phyloP scores from a whole-genome alignment of 2,329 filamentous ascomycete genomes.

The Penicillium sp. region DNA sequence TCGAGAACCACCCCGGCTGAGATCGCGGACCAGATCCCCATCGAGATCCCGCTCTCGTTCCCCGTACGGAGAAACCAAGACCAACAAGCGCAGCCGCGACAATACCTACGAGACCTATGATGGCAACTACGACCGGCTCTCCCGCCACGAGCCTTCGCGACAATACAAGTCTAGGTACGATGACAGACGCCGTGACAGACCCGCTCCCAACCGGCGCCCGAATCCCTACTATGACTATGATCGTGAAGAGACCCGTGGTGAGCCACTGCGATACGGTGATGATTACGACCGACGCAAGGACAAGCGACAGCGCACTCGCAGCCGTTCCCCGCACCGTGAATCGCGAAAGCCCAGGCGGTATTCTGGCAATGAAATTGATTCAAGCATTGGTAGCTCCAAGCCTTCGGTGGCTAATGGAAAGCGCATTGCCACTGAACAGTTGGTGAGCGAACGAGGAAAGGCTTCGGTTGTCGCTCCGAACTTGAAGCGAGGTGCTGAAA shows the following conservation, averaged over 20 bases:
- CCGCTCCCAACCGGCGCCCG: constrained; percentile 40
- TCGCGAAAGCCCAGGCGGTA: constrained; percentile 41
- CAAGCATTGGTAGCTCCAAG: constrained; percentile 27
- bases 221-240: constrained; percentile 54
- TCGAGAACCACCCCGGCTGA: constrained; percentile 61
- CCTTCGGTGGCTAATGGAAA: constrained; percentile 41
- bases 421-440: constrained; percentile 56
- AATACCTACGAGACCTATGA: constrained; percentile 34
- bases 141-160: constrained; percentile 34
- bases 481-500: constrained; percentile 67
- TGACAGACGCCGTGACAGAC: constrained; percentile 40
- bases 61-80: constrained; percentile 41
- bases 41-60: constrained; percentile 42
- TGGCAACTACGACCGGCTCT: constrained; percentile 27
- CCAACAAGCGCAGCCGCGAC: constrained; percentile 45
- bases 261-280: constrained; percentile 50
- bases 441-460: constrained; percentile 64
- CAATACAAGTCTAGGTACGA: constrained; percentile 41
- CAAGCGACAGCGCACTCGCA: constrained; percentile 58
- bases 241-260: constrained; percentile 44
- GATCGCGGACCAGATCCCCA: constrained; percentile 45
- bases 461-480: constrained; percentile 56
- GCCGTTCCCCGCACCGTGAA: constrained; percentile 47
- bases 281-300: constrained; percentile 51
- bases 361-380: constrained; percentile 36